Percentiles rank a stretch among this genome's conserved stretches.
These are phyloP conservation scores for Flaveria brownii DNA, from an alignment of 129 eudicot species.

Conservation along the genomic window DNA sequence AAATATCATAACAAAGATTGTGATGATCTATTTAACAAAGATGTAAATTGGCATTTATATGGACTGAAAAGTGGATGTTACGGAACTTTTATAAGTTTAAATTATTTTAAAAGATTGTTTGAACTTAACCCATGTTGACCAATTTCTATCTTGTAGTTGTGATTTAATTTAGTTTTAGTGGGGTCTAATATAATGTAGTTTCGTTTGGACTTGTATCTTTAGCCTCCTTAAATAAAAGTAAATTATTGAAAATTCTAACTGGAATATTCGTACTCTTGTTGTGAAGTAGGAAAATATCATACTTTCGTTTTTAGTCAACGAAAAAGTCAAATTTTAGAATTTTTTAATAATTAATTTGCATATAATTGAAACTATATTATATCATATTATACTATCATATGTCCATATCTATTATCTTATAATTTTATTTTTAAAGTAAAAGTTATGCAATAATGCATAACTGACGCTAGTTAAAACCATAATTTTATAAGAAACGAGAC, in stretches of 20 bases:
- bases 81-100: background rate
- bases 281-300: background rate
- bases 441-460: too few species aligned
- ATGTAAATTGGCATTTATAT: background rate
- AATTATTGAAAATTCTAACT: background rate
- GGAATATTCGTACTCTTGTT: conserved; percentile 19
- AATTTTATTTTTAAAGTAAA: too few species aligned
- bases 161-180: background rate
- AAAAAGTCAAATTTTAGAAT: background rate
- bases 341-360: background rate
- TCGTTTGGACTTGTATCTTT: background rate
- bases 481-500: too few species aligned
- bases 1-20: background rate
- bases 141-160: background rate
- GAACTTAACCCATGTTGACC: background rate
- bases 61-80: background rate
- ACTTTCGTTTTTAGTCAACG: background rate
- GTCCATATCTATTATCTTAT: too few species aligned
- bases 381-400: background rate
- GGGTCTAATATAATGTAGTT: background rate
- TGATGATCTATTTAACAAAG: background rate
- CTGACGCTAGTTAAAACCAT: too few species aligned
- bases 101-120: background rate
- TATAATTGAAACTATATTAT: background rate
- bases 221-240: background rate